phyloP scores from a whole-genome alignment of 225 moss, liverwort and hornwort species.

The Ulota crispa region DNA sequence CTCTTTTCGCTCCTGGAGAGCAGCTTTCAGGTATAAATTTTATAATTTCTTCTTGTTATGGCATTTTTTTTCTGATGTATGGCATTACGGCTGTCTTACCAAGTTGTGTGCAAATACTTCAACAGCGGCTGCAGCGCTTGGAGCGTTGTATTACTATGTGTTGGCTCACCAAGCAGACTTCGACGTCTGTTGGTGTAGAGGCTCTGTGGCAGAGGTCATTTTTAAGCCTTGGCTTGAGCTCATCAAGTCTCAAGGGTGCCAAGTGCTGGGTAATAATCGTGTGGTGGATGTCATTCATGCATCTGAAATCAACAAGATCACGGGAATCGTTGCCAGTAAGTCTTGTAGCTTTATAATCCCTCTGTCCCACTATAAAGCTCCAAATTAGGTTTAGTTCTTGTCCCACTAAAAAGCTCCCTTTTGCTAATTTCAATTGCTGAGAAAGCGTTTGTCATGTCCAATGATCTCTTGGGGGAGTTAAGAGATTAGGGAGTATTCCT shows the following conservation, averaged over 20 bases:
- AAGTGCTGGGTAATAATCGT: constrained; percentile 52
- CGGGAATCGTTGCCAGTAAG: constrained; percentile 60
- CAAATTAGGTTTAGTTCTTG: no score
- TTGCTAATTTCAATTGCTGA: no score
- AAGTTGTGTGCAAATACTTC: constrained; percentile 11
- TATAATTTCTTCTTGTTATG: neutral
- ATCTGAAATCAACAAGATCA: constrained; percentile 47
- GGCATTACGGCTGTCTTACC: neutral
- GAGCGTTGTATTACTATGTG: constrained; percentile 60
- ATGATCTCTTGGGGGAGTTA: no score
- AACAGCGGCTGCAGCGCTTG: constrained; percentile 67
- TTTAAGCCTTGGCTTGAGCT: constrained; percentile 65
- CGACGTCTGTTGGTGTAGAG: constrained; percentile 72
- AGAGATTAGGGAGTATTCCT: no score
- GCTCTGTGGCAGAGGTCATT: constrained; percentile 60
- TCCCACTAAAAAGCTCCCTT: no score
- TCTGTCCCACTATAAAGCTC: no score
- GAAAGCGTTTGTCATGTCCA: no score
- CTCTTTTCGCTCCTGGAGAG: constrained; percentile 69
- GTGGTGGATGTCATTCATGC: constrained; percentile 54
- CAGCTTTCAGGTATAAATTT: constrained; percentile 51
- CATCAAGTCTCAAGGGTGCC: constrained; percentile 53
- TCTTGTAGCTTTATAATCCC: neutral
- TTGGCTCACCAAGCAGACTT: constrained; percentile 73
- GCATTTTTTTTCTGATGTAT: neutral